Evolutionary conservation across 805 yeast species (phyloP).

Genomic region (Pichia phayaonensis): DNA sequence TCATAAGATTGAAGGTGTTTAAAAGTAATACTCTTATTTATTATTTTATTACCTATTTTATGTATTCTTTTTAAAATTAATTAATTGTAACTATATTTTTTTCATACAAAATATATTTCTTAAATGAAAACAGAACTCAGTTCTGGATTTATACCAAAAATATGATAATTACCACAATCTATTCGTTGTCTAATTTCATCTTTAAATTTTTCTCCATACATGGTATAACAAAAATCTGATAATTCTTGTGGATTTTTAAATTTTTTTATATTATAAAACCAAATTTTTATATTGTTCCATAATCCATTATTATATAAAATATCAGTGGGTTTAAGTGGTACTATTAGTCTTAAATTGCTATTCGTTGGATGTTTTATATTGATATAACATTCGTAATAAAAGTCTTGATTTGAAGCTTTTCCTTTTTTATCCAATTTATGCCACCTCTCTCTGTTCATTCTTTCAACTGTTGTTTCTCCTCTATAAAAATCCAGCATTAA

Average conservation of each 20-base stretch:
- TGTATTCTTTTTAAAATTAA: not conserved
- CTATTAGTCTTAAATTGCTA: conserved; percentile 30
- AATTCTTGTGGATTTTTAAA: conserved; percentile 10
- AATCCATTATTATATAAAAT: conserved; percentile 34
- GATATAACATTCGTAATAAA: conserved; percentile 32
- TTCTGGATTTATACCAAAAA: conserved; percentile 17
- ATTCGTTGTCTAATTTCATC: conserved; percentile 19
- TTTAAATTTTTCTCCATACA: conserved; percentile 20
- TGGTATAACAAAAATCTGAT: conserved; percentile 24
- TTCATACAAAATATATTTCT: not conserved
- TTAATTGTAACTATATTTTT: not conserved
- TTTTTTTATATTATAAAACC: conserved; percentile 22
- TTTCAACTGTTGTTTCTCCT: conserved; percentile 36
- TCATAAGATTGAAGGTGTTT: conserved; percentile 13
- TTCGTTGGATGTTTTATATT: conserved; percentile 31
- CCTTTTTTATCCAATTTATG: conserved; percentile 18
- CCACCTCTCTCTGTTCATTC: conserved; percentile 17
- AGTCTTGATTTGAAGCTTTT: conserved; percentile 1
- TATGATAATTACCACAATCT: conserved; percentile 19
- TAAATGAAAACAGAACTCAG: not conserved
- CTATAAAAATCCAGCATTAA: conserved; percentile 33
- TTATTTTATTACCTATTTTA: not conserved
- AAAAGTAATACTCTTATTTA: not conserved
- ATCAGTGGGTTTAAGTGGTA: conserved; percentile 27
- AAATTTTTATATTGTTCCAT: conserved; percentile 25